Evolutionary conservation across 2,329 filamentous ascomycete species (phyloP), one percentile per base, ranked within the genome.

Genomic region (Ophiognomonia clavigignenti-juglandacearum): DNA sequence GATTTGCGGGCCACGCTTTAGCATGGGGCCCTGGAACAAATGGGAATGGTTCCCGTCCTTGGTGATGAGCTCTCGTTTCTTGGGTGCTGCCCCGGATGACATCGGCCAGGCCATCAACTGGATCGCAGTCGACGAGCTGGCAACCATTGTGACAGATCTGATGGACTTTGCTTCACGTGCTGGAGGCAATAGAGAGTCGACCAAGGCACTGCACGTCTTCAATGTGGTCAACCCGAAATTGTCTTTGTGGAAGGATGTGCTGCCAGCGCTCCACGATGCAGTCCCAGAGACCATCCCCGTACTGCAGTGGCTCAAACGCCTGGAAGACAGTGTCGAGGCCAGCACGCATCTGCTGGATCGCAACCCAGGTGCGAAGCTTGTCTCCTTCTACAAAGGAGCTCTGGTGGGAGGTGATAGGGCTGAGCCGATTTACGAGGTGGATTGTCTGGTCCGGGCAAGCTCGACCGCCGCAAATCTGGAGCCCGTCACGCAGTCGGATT

Each of bases 1-100:
- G 40, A 56, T 59, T 42, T 51, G 51, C n/a, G 55, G 54, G 2
- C 46, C 46, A 20, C 20, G 32, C 18, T 26, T 13, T 6, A 18
- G 34, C 13, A 1, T 8, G 20, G 43, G 43, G 4, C 23, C 34
- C 7, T 45, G 43, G 43, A 45, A 45, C 32, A 36, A 26, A 18
- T 35, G 32, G 43, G 43, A 45, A 16, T 45, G 43, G 43, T 38
- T 45, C 9, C 43, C 43, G 23, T 45, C 34, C 9, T 10, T 38
- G 39, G 39, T 31, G 23, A 16, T 41, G 7, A 41, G 37, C 22
- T 48, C 45, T 7, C 37, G 37, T 9, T 48, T 34, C 20, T 23
- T 48, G 10, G 22, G 22, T 16, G 14, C 13, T 29, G 23, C 39
- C 13, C 45, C 45, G n/a, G 16, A 37, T 11, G 29, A n/a, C 16